Conservation (phyloP, 202 grass and related monocot genomes). For the Panicum hallii region DNA sequence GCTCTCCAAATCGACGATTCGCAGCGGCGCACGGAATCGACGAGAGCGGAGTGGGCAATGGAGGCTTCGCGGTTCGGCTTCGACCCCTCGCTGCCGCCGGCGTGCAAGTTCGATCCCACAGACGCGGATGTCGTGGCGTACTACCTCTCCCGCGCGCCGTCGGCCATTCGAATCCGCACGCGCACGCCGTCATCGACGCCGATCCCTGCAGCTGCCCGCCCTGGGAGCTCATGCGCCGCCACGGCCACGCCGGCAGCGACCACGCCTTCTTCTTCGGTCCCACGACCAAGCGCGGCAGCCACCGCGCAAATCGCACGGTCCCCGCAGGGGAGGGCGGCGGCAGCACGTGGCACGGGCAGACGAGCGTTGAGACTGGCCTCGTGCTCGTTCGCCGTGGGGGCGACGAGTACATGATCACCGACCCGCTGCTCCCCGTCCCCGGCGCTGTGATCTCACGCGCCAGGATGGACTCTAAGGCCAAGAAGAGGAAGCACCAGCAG, state of each 20-base stretch:
- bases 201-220: slow-evolving; percentile 26
- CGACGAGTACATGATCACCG: background rate
- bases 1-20: too few relatives aligned
- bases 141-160: slow-evolving; percentile 40
- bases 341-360: slow-evolving; percentile 28
- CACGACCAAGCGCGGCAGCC: background rate
- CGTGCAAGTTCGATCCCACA: slow-evolving; percentile 34
- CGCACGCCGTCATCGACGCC: slow-evolving; percentile 15
- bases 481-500: background rate
- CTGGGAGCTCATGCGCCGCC: slow-evolving; percentile 7
- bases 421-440: background rate
- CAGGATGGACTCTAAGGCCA: background rate
- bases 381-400: background rate
- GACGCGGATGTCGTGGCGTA: slow-evolving; percentile 33
- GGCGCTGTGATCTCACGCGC: background rate
- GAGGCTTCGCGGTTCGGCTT: slow-evolving; percentile 32
- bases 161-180: background rate
- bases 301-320: background rate
- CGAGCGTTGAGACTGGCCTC: background rate
- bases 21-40: too few relatives aligned
- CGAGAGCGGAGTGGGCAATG: background rate
- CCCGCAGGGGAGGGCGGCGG: background rate
- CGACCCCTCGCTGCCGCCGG: background rate
- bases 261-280: slow-evolving; percentile 38
- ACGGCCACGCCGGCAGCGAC: background rate